Percentiles rank a stretch among this genome's conserved stretches.
These are phyloP conservation scores for Meredithiella fracta DNA, from an alignment of 2,329 filamentous ascomycete genomes.

Conservation along the genomic window DNA sequence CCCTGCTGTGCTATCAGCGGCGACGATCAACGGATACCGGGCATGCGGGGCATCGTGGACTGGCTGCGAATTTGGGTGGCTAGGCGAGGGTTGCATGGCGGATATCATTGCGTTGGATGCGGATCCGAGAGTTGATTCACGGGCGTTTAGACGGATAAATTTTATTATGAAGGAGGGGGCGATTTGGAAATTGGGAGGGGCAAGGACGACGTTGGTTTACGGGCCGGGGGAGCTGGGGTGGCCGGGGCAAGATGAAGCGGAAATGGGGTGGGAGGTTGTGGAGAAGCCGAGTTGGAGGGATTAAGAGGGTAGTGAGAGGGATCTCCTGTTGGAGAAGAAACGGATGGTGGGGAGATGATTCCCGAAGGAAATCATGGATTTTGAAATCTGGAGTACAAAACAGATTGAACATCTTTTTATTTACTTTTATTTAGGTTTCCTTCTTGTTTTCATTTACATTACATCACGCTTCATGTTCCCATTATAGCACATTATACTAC, in stretches of 20 bases:
- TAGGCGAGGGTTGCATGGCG: constrained; percentile 31
- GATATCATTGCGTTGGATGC: constrained; percentile 34
- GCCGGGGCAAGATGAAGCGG: constrained; percentile 4
- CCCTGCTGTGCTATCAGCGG: constrained; percentile 32
- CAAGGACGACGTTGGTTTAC: constrained; percentile 11
- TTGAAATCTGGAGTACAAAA: too few species aligned
- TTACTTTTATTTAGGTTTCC: too few species aligned
- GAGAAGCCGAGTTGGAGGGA: constrained; percentile 11
- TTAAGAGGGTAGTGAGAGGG: neutral
- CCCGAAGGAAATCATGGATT: too few species aligned
- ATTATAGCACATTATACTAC: neutral
- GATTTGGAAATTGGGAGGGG: constrained; percentile 29
- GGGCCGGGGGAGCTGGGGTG: neutral
- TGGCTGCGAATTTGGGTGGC: constrained; percentile 29
- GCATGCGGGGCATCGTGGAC: constrained; percentile 28
- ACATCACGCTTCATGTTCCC: too few species aligned
- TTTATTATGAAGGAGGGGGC: constrained; percentile 43
- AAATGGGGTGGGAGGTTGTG: constrained; percentile 14
- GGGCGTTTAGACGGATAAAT: constrained; percentile 29
- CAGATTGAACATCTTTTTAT: too few species aligned
- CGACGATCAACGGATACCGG: constrained; percentile 37
- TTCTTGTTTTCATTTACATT: too few species aligned
- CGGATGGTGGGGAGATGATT: too few species aligned
- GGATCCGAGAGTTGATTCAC: constrained; percentile 26
- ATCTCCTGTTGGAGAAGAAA: too few species aligned